These are phyloP conservation scores for Tuber borchii DNA, from an alignment of 495 filamentous ascomycete species.

Conservation along the genomic window DNA sequence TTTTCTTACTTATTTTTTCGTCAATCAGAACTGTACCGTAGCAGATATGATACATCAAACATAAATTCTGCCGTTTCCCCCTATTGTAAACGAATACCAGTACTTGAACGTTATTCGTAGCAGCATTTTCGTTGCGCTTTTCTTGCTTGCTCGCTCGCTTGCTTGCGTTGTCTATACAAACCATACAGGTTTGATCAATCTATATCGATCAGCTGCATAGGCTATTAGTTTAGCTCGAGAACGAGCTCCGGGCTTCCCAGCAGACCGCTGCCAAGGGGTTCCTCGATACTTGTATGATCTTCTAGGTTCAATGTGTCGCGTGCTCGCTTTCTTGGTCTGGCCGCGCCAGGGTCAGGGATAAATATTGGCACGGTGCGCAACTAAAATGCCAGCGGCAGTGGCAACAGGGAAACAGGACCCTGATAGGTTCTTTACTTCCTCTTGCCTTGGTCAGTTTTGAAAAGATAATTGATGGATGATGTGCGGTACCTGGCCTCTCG, in stretches of 20 bases:
- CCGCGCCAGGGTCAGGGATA: too few relatives aligned
- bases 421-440: too few relatives aligned
- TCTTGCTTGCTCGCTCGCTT: background rate
- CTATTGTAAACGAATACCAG: background rate
- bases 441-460: too few relatives aligned
- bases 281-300: too few relatives aligned
- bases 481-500: too few relatives aligned
- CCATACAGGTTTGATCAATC: background rate
- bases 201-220: background rate
- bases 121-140: background rate
- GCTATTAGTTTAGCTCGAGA: background rate
- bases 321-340: too few relatives aligned
- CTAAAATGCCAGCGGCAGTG: too few relatives aligned
- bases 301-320: too few relatives aligned
- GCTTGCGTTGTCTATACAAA: background rate
- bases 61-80: background rate
- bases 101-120: background rate
- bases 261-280: too few relatives aligned
- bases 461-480: too few relatives aligned
- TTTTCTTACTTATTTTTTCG: background rate
- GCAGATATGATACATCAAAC: background rate
- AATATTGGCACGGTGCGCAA: too few relatives aligned
- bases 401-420: too few relatives aligned
- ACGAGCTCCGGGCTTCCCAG: background rate
- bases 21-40: background rate